phyloP scores from a whole-genome alignment of 2,329 filamentous ascomycete genomes.

The Talaromyces atroroseus region DNA sequence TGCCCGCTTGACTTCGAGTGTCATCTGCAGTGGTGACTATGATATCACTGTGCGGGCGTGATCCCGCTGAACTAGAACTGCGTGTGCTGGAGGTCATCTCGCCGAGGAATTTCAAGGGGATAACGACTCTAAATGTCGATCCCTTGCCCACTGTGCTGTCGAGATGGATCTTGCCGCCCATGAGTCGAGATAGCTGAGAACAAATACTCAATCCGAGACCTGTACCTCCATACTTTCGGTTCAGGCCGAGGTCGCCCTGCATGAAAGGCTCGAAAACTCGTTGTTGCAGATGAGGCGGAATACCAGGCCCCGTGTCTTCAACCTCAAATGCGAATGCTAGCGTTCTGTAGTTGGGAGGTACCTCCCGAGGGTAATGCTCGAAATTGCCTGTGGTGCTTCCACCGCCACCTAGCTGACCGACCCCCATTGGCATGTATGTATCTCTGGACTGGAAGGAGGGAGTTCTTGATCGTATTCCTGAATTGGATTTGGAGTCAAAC shows the following conservation, averaged over 20 bases:
- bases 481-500: slow-evolving; percentile 28
- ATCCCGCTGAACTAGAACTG: slow-evolving; percentile 24
- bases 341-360: slow-evolving; percentile 59
- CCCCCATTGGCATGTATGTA: slow-evolving; percentile 22
- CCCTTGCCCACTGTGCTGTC: slow-evolving; percentile 67
- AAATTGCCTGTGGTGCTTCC: not conserved
- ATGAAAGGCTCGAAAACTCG: slow-evolving; percentile 92
- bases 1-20: slow-evolving; percentile 16
- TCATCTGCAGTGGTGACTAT: slow-evolving; percentile 20
- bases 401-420: not conserved
- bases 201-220: slow-evolving; percentile 86
- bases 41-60: slow-evolving; percentile 25
- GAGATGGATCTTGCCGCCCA: slow-evolving; percentile 71
- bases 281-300: slow-evolving; percentile 68
- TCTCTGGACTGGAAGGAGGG: slow-evolving; percentile 18
- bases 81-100: slow-evolving; percentile 51
- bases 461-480: slow-evolving; percentile 13
- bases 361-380: slow-evolving; percentile 1
- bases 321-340: slow-evolving; percentile 83
- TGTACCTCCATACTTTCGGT: slow-evolving; percentile 85
- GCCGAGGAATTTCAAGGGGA: slow-evolving; percentile 71
- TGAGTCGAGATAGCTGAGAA: slow-evolving; percentile 74
- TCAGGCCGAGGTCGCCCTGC: slow-evolving; percentile 82
- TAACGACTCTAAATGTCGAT: slow-evolving; percentile 74
- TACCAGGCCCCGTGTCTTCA: slow-evolving; percentile 80